These are phyloP conservation scores for Vinca minor DNA, from an alignment of 257 asterid genomes.

Conservation along the genomic window DNA sequence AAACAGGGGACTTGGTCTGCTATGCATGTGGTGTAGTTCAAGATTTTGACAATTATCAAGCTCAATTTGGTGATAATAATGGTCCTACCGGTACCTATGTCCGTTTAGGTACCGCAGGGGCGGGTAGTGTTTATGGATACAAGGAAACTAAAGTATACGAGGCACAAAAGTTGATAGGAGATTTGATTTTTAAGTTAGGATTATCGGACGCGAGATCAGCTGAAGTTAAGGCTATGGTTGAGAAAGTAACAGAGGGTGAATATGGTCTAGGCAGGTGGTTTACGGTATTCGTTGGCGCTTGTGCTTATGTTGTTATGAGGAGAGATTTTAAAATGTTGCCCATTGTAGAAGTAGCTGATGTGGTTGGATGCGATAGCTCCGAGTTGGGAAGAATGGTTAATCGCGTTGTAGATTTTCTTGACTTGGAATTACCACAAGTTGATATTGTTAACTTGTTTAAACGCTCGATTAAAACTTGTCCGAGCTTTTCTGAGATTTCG, in stretches of 20 bases:
- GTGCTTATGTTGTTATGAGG: slow-evolving; percentile 65
- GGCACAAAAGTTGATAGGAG: slow-evolving; percentile 47
- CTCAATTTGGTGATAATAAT: slow-evolving; percentile 41
- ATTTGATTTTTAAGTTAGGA: slow-evolving; percentile 34
- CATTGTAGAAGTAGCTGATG: slow-evolving; percentile 37
- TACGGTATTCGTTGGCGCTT: slow-evolving; percentile 53
- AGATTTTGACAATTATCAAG: slow-evolving; percentile 45
- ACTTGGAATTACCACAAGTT: slow-evolving; percentile 53
- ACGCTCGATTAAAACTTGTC: slow-evolving; percentile 25
- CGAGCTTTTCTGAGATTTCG: slow-evolving; percentile 28
- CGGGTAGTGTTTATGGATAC: slow-evolving; percentile 32
- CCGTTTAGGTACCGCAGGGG: slow-evolving; percentile 49
- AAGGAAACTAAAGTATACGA: slow-evolving; percentile 44
- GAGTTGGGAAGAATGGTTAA: slow-evolving; percentile 67
- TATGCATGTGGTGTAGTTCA: slow-evolving; percentile 54
- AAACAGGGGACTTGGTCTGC: slow-evolving; percentile 40
- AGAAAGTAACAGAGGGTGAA: slow-evolving; percentile 51
- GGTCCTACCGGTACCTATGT: slow-evolving; percentile 46
- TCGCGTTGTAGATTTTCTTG: slow-evolving; percentile 53
- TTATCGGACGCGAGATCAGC: slow-evolving; percentile 31
- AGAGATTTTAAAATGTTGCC: slow-evolving; percentile 41
- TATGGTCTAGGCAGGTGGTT: slow-evolving; percentile 77
- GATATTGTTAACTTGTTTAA: slow-evolving; percentile 49
- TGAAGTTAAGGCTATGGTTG: slow-evolving; percentile 39
- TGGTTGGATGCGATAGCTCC: slow-evolving; percentile 45